Base-by-base conservation (phyloP, 805 yeast species). In the Kluyveromyces nonfermentans region DNA sequence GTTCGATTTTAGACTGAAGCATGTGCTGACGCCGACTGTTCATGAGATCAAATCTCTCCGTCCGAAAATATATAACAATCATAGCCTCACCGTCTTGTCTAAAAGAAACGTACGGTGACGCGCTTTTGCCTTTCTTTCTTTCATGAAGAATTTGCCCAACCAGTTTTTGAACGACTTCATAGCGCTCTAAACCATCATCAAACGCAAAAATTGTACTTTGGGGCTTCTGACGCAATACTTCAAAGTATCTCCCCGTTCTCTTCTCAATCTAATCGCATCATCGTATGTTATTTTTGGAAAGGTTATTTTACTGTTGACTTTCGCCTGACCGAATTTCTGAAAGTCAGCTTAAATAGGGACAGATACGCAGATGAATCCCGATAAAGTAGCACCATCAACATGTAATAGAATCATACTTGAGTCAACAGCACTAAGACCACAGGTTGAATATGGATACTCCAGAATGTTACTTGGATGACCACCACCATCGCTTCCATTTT, bases 311-410 rank as follows among this genome's bases (percentile, higher is more conserved):
- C 93, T 97, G 58, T 97, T 97, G 4, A 97, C 96, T 64, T 85
- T 89, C 35, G 85, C 89, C 69, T 90, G 97, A 38, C 98, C 98
- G 59, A 93, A 84, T 70, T 93, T 93, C 97, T 97, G 93, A 82
- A 93, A 78, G 69, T 93, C 98, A 35, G 94, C 86, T 58, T 88
- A 94, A 12, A 87, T 85, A 51, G 90, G 95, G 47, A 93, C 97
- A 8, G 95, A 97, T 60, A 87, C 83, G 65, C 97, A 90, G 28
- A 90, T 97, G 59, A 90, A 93, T 1, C 98, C 98, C 59, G 97
- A 97, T 46, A 90, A 75, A 9, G 96, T 85, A 35, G 98, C 97
- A 50, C 97, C 97, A 67, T 90, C 98, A 60, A 96, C 86, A 2
- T 97, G 86, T 63, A 90, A 73, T 50, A 90, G 87, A 31, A 90